Evolutionary conservation across 352 stramenopile species (phyloP), one percentile per base, ranked within the genome.

Genomic region (Globisporangium middletonii): DNA sequence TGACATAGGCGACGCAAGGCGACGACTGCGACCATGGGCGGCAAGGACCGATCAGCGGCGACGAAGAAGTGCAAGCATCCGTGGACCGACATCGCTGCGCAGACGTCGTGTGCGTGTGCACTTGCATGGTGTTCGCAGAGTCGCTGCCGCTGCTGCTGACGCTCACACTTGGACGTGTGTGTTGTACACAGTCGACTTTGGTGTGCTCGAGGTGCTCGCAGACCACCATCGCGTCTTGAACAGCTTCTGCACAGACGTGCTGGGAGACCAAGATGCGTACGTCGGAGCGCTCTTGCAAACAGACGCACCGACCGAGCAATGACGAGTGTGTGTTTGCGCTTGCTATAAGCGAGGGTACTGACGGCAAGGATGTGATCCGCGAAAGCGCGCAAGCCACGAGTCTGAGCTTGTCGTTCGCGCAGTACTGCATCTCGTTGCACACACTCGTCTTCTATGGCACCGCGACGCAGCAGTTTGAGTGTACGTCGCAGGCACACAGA

Each of bases 381-480:
- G 43, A 46, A 2, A 42, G 42, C 3, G 27, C 50, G 8, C 30
- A n/a, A 27, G 19, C 23, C 4, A 41, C 51, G 33, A 60, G 56
- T 9, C 54, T 87, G 2, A 57, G 56, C 8, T 51, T 87, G 5
- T 71, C 72, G 0, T 83, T 89, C 30, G 69, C 76, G 35, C 76
- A 86, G 35, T 89, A 86, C 35, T 83, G 71, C 42, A 28, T 72
- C 0, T 71, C 68, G 5, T 46, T 87, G 0, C 71, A 58, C 41
- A 74, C 73, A 4, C 57, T 89, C 6, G 72, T 84, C 38, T 59
- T 75, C 5, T 67, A 71, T 41, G 79, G 79, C 15, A 71, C 68
- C 0, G 37, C 65, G 2, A 23, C 44, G 0, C 75, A 89, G 52
- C 77, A 87, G 50, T 87, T 86, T 41, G 65, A 83, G 38, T 89